Evolutionary conservation across 371 early-diverging fungal species (phyloP).

Genomic region (Mortierella sp.): DNA sequence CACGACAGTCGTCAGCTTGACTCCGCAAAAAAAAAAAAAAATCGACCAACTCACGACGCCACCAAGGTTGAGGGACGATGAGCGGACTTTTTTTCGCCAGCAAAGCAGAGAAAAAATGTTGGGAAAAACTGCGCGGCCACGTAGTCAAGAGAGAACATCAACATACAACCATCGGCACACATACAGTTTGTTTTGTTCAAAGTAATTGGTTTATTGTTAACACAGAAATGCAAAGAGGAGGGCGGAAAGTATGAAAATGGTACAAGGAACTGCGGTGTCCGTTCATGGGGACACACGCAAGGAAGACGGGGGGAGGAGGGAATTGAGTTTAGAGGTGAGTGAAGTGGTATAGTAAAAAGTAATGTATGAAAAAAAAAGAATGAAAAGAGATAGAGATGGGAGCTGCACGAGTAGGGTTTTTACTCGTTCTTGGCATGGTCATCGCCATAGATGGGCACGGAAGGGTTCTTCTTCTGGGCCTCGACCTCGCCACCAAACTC

Average conservation of each 20-base stretch:
- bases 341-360: not conserved
- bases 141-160: not conserved
- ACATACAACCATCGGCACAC: not conserved
- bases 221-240: not conserved
- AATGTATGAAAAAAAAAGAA: not conserved
- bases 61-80: too few relatives aligned
- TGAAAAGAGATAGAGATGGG: not conserved
- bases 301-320: constrained; percentile 5
- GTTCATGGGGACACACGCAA: constrained; percentile 12
- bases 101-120: too few relatives aligned
- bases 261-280: constrained; percentile 13
- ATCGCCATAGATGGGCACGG: constrained; percentile 22
- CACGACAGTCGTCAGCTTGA: too few relatives aligned
- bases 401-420: too few relatives aligned
- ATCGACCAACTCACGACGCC: too few relatives aligned
- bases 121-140: too few relatives aligned
- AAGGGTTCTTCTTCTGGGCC: constrained; percentile 42
- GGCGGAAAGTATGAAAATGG: constrained; percentile 2
- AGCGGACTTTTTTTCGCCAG: too few relatives aligned
- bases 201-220: not conserved
- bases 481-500: constrained; percentile 64
- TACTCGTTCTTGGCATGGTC: too few relatives aligned
- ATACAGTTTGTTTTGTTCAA: not conserved
- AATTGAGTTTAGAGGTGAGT: not conserved
- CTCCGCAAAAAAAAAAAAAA: too few relatives aligned